These are phyloP conservation scores for Chrysosporium queenslandicum DNA, from an alignment of 2,329 filamentous ascomycete species.

Conservation along the genomic window DNA sequence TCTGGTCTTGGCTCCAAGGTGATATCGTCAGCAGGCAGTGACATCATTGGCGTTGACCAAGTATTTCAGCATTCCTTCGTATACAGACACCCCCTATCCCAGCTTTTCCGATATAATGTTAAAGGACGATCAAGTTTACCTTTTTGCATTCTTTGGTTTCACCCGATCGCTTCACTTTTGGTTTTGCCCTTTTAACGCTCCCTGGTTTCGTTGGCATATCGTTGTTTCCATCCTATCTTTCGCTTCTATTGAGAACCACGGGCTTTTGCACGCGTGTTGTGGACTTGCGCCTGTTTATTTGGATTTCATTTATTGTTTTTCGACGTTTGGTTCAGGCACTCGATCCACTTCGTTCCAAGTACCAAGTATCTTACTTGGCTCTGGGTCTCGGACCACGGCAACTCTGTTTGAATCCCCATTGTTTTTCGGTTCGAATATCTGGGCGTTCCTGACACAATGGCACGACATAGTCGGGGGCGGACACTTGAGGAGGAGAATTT, in stretches of 20 bases:
- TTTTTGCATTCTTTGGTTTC: neutral
- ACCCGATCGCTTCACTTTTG: neutral
- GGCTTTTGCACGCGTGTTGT: no score
- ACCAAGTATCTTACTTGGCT: neutral
- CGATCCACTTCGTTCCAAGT: neutral
- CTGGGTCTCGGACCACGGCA: neutral
- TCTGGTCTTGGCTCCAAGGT: neutral
- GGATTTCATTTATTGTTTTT: neutral
- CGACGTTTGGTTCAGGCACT: neutral
- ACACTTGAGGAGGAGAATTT: slow-evolving; percentile 27
- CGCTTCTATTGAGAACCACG: neutral
- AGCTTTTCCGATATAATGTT: neutral
- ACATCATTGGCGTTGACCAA: slow-evolving; percentile 9
- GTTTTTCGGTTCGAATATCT: neutral
- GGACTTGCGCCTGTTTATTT: neutral
- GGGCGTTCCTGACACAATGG: neutral
- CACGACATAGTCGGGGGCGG: slow-evolving; percentile 7
- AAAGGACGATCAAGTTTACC: neutral
- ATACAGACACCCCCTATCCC: neutral
- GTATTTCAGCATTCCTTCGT: neutral
- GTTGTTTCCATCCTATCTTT: neutral
- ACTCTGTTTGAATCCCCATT: neutral
- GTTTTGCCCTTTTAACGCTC: neutral
- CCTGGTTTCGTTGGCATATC: neutral
- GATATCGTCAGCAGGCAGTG: neutral